A percentile compares a stretch with the other conserved stretches of the same genome.
Evolutionary conservation across 169 alveolate genomes (phyloP).

Genomic region (Plasmodium gonderi): DNA sequence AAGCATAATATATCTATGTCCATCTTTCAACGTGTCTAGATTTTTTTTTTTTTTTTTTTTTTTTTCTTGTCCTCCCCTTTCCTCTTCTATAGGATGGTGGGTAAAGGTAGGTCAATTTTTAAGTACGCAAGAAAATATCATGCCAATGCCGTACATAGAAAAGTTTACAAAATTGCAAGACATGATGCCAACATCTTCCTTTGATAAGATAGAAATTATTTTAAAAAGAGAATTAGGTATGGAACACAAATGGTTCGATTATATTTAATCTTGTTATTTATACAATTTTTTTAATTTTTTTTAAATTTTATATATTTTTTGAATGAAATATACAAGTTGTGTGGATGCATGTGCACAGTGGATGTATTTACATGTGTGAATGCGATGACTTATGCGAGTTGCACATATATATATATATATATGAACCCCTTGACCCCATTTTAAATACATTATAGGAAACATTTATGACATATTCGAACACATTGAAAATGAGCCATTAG

Average conservation of each 20-base stretch:
- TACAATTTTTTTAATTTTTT: too few species aligned
- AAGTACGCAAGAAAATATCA: constrained; percentile 91
- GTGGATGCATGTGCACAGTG: not conserved
- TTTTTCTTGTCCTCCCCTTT: too few species aligned
- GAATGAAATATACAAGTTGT: too few species aligned
- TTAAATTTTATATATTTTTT: too few species aligned
- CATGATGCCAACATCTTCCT: constrained; percentile 89
- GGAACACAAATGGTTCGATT: not conserved
- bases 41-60: not conserved
- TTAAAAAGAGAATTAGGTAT: constrained; percentile 87
- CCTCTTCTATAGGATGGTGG: constrained; percentile 90
- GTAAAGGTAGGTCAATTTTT: constrained; percentile 93
- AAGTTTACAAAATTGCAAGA: constrained; percentile 91
- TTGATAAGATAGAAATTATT: constrained; percentile 81
- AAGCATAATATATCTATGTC: too few species aligned
- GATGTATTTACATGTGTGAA: too few species aligned
- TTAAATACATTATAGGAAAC: too few species aligned
- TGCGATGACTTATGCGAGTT: too few species aligned
- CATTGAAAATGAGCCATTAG: constrained; percentile 84
- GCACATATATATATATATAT: too few species aligned
- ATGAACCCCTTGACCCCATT: too few species aligned
- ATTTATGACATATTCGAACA: constrained; percentile 76
- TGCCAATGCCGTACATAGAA: constrained; percentile 90
- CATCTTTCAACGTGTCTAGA: not conserved
- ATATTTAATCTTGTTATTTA: too few species aligned